phyloP scores from a whole-genome alignment of 164 flowering plant species.

The Umbellularia californica region DNA sequence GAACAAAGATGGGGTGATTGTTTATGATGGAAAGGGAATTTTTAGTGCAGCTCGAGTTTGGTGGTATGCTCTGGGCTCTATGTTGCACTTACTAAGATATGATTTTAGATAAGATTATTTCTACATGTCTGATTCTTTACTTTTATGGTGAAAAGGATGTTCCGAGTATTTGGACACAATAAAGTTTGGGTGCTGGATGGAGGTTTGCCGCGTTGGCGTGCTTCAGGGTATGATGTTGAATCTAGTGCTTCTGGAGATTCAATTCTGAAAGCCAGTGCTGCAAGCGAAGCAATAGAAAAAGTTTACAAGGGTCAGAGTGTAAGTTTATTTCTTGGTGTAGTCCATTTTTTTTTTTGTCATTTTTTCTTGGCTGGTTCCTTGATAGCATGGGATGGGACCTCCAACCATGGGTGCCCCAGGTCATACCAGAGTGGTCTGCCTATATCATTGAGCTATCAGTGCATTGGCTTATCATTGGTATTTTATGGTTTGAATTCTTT shows the following conservation, averaged over 20 bases:
- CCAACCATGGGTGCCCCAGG: too few species aligned
- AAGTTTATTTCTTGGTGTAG: constrained; percentile 17
- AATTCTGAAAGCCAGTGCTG: constrained; percentile 95
- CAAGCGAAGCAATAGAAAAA: constrained; percentile 95
- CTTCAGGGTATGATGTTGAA: constrained; percentile 96
- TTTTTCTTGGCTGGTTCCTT: too few species aligned
- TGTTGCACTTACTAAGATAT: neutral
- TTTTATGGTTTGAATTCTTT: too few species aligned
- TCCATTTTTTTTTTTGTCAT: too few species aligned
- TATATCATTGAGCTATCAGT: too few species aligned
- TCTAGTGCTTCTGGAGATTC: constrained; percentile 99
- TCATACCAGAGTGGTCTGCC: too few species aligned
- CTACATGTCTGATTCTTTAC: constrained; percentile 1
- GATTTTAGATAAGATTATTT: neutral
- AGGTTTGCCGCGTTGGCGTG: constrained; percentile 96
- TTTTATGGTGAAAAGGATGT: constrained; percentile 65
- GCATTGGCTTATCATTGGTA: too few species aligned
- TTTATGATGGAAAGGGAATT: constrained; percentile 97
- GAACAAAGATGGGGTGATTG: constrained; percentile 84
- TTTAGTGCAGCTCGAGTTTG: constrained; percentile 99
- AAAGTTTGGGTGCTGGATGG: constrained; percentile 97
- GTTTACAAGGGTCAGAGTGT: constrained; percentile 77
- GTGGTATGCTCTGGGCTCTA: constrained; percentile 57
- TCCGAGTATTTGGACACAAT: constrained; percentile 97
- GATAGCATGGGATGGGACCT: too few species aligned